phyloP scores from a whole-genome alignment of 75 land plant species.

The Picea sitchensis region DNA sequence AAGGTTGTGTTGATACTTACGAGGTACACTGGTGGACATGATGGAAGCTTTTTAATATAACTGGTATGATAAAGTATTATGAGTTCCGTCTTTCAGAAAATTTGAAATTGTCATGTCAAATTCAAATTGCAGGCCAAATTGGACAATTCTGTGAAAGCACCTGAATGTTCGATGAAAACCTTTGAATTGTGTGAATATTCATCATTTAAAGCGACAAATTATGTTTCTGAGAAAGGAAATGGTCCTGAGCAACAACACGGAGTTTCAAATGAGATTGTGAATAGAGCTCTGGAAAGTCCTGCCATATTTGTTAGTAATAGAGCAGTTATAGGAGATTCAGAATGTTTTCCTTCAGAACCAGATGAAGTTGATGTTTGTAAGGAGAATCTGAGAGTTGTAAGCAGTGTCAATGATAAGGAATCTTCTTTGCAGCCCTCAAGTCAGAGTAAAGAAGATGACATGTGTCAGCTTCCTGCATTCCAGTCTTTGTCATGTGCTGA shows the following conservation, averaged over 20 bases:
- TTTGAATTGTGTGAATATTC: neutral
- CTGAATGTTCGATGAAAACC: neutral
- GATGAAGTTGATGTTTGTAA: neutral
- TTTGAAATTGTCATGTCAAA: neutral
- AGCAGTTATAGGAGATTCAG: conserved; percentile 1
- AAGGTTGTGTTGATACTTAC: neutral
- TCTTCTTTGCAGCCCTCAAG: neutral
- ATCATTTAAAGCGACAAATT: neutral
- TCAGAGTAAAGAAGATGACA: neutral
- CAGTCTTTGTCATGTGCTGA: neutral
- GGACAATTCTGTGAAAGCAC: conserved; percentile 2
- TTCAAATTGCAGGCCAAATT: conserved; percentile 4
- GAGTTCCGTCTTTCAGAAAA: neutral
- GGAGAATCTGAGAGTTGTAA: neutral
- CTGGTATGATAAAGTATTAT: neutral
- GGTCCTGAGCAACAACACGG: neutral
- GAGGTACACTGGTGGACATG: neutral
- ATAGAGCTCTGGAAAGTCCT: neutral
- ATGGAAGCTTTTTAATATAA: neutral
- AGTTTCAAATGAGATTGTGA: conserved; percentile 6
- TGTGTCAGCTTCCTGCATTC: neutral
- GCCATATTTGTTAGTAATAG: neutral
- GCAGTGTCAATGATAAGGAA: neutral
- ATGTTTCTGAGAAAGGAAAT: neutral
- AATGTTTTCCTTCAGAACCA: neutral